phyloP scores from a whole-genome alignment of 768 basidiomycete species.

The Candolleomyces eurysporus region DNA sequence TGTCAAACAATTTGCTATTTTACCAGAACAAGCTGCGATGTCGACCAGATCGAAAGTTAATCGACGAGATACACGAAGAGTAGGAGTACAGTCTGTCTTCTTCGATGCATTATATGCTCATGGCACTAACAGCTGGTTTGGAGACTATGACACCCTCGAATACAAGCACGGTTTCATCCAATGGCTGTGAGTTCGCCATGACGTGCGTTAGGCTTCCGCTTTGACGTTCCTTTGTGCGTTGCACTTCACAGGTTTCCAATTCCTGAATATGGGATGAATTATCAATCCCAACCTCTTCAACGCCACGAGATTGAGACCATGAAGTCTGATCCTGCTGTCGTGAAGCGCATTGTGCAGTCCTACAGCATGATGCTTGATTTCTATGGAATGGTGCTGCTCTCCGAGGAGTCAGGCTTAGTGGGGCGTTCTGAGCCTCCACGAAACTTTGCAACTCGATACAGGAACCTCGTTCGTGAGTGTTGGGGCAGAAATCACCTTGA shows the following conservation, averaged over 20 bases:
- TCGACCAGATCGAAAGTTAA: constrained; percentile 56
- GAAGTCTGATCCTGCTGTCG: constrained; percentile 45
- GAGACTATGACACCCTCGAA: constrained; percentile 62
- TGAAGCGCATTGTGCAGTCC: constrained; percentile 53
- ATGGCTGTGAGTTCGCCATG: constrained; percentile 59
- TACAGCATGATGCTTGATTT: constrained; percentile 79
- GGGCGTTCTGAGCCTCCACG: constrained; percentile 47
- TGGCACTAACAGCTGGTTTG: constrained; percentile 51
- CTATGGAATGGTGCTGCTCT: constrained; percentile 70
- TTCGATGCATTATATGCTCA: neutral
- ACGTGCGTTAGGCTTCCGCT: neutral
- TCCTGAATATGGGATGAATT: constrained; percentile 73
- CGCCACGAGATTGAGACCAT: constrained; percentile 60
- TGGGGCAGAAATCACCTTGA: constrained; percentile 8
- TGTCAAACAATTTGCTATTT: constrained; percentile 55
- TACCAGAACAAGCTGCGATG: constrained; percentile 58
- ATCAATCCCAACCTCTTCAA: constrained; percentile 62
- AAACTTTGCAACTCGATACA: constrained; percentile 54
- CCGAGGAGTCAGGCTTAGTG: constrained; percentile 56
- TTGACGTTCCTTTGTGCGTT: constrained; percentile 3
- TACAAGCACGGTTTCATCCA: constrained; percentile 73
- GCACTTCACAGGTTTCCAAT: constrained; percentile 58
- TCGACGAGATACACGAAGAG: constrained; percentile 64
- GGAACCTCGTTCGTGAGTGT: constrained; percentile 64
- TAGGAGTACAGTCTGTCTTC: constrained; percentile 19